Percentiles rank a stretch among this genome's conserved stretches.
phyloP scores from a whole-genome alignment of 768 basidiomycete species.

The Exsudoporus frostii region DNA sequence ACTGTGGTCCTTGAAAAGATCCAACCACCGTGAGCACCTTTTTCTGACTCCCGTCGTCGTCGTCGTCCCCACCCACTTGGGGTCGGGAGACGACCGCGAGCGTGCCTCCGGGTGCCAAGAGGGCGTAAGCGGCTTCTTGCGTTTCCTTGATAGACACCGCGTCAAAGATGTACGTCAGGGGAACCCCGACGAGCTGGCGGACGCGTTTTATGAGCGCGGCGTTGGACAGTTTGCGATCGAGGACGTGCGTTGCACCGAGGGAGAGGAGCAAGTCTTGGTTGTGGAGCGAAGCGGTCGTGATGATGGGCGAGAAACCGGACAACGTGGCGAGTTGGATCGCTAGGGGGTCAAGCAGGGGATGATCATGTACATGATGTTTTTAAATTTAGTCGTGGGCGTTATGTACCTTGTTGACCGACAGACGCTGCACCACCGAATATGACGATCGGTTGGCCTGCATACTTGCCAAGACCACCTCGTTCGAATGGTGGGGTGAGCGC shows the following conservation, averaged over 20 bases:
- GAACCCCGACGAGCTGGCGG: background rate
- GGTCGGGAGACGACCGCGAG: constrained; percentile 12
- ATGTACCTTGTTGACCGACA: constrained; percentile 35
- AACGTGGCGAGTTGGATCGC: constrained; percentile 33
- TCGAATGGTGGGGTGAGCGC: constrained; percentile 31
- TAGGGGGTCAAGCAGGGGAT: too few species aligned
- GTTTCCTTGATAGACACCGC: constrained; percentile 32
- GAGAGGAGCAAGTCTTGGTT: constrained; percentile 30
- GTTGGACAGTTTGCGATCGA: constrained; percentile 28
- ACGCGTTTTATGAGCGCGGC: constrained; percentile 1
- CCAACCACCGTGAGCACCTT: background rate
- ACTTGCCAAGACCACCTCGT: constrained; percentile 26
- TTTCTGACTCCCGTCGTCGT: background rate
- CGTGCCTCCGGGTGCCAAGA: constrained; percentile 31
- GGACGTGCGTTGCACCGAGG: constrained; percentile 37
- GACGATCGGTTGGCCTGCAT: constrained; percentile 30
- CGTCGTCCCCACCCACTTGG: background rate
- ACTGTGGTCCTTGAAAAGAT: background rate
- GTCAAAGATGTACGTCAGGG: constrained; percentile 22
- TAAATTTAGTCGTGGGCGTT: too few species aligned
- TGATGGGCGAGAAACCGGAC: constrained; percentile 35
- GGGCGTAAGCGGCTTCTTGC: constrained; percentile 26
- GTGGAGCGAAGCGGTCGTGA: constrained; percentile 36
- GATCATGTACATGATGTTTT: too few species aligned
- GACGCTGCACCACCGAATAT: constrained; percentile 37